Conservation (phyloP, 768 basidiomycete species). For the Mycena venus region DNA sequence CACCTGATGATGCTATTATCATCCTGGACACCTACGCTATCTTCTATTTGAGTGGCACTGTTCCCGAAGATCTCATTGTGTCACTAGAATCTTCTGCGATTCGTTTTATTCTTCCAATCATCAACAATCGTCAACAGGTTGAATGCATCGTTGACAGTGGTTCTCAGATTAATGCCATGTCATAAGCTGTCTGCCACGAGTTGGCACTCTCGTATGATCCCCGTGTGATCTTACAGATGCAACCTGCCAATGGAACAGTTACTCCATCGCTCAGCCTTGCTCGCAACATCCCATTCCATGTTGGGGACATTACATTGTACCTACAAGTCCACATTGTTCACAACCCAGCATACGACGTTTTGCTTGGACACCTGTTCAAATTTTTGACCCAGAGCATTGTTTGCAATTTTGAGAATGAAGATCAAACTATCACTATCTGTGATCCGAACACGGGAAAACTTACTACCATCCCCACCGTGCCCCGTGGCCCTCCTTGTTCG, state of each 20-base stretch:
- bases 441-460: slow-evolving; percentile 12
- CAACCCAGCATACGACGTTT: too few relatives aligned
- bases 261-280: too few relatives aligned
- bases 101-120: too few relatives aligned
- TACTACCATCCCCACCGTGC: slow-evolving; percentile 9
- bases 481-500: background rate
- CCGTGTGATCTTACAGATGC: background rate
- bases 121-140: slow-evolving; percentile 3
- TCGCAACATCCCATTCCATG: too few relatives aligned
- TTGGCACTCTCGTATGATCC: slow-evolving; percentile 3
- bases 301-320: too few relatives aligned
- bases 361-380: slow-evolving; percentile 23
- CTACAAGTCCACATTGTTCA: too few relatives aligned
- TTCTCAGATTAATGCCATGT: slow-evolving; percentile 31
- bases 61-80: slow-evolving; percentile 22
- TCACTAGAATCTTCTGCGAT: too few relatives aligned
- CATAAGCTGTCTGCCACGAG: too few relatives aligned
- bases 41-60: background rate
- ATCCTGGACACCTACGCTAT: background rate
- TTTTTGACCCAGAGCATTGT: slow-evolving; percentile 4
- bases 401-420: slow-evolving; percentile 5
- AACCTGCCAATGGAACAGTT: slow-evolving; percentile 12
- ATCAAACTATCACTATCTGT: too few relatives aligned
- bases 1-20: background rate
- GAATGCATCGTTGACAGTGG: slow-evolving; percentile 38